A percentile compares a stretch with the other conserved stretches of the same genome.
Conservation (phyloP, 2,329 filamentous ascomycete species). For the Capronia epimyces region DNA sequence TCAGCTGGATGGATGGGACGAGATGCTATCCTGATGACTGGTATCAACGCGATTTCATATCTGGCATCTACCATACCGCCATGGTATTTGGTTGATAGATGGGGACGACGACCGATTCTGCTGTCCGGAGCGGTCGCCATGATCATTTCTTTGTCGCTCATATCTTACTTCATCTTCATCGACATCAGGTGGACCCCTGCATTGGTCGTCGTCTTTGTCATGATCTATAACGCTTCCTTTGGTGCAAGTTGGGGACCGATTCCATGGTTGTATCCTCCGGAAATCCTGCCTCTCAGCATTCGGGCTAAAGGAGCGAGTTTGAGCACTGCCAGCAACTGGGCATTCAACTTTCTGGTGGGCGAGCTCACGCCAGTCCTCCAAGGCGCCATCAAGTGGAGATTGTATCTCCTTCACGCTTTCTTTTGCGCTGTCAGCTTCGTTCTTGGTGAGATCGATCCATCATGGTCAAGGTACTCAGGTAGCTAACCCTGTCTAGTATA, state of each 20-base stretch:
- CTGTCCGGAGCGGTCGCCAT: conserved; percentile 85
- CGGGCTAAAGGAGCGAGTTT: conserved; percentile 94
- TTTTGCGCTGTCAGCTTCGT: conserved; percentile 95
- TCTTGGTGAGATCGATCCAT: conserved; percentile 67
- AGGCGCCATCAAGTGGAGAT: conserved; percentile 83
- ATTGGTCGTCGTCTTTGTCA: conserved; percentile 87
- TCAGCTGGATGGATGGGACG: conserved; percentile 93
- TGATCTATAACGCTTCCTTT: conserved; percentile 97
- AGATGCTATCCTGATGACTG: conserved; percentile 90
- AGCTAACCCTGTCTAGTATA: conserved; percentile 59
- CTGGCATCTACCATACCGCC: conserved; percentile 87
- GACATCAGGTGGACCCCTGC: conserved; percentile 72
- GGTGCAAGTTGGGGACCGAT: conserved; percentile 98
- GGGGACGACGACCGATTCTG: conserved; percentile 83
- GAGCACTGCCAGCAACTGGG: conserved; percentile 96
- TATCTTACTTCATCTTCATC: conserved; percentile 93
- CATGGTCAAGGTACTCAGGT: neutral
- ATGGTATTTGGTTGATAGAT: conserved; percentile 92
- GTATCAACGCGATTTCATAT: conserved; percentile 89
- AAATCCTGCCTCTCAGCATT: conserved; percentile 94
- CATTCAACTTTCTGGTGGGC: conserved; percentile 95
- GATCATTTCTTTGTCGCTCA: conserved; percentile 77
- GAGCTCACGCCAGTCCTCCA: conserved; percentile 92
- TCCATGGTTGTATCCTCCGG: conserved; percentile 96
- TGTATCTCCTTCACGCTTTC: conserved; percentile 93